phyloP scores from a whole-genome alignment of 179 eudicot genomes.

The Patellifolia procumbens region DNA sequence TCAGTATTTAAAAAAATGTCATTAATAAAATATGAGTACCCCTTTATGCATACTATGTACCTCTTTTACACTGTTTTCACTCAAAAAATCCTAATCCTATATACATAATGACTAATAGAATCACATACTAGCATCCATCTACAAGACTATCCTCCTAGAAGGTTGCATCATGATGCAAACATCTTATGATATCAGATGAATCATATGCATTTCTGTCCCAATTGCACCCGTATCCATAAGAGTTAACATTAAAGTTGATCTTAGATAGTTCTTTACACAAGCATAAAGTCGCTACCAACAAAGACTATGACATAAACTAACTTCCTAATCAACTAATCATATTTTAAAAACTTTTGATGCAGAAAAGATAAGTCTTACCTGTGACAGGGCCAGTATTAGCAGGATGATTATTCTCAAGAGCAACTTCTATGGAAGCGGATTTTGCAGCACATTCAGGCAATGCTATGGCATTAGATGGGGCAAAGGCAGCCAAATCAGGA shows the following conservation, averaged over 20 bases:
- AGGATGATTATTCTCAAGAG: slow-evolving; percentile 32
- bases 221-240: neutral
- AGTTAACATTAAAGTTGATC: neutral
- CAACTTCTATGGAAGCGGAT: slow-evolving; percentile 37
- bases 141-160: neutral
- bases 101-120: no score
- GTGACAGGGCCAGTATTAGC: slow-evolving; percentile 35
- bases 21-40: no score
- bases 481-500: slow-evolving; percentile 87
- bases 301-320: neutral
- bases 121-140: slow-evolving; percentile 8
- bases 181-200: neutral
- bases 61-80: no score
- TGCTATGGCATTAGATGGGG: slow-evolving; percentile 65
- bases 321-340: neutral
- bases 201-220: neutral
- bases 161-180: neutral
- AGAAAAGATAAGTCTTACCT: slow-evolving; percentile 42
- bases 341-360: neutral
- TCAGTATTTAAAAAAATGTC: no score
- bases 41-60: no score
- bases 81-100: no score
- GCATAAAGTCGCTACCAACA: neutral
- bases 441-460: slow-evolving; percentile 45
- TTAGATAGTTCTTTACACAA: slow-evolving; percentile 1